Evolutionary conservation across 2,329 filamentous ascomycete species (phyloP).

Genomic region (Beauveria sp.): DNA sequence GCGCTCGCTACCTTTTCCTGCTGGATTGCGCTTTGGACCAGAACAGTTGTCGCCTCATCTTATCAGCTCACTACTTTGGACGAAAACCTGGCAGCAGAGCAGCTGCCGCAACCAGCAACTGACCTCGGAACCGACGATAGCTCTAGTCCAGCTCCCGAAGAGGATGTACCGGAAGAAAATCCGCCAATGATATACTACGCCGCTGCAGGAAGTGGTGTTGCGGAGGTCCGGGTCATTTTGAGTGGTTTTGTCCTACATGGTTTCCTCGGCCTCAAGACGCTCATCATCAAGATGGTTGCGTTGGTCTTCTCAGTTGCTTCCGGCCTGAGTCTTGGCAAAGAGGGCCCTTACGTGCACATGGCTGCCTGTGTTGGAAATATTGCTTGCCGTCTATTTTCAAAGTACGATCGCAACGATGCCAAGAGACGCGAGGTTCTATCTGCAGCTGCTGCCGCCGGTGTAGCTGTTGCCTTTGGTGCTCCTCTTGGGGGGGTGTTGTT

Average conservation of each 20-base stretch:
- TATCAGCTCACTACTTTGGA: slow-evolving; percentile 83
- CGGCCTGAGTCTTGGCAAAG: slow-evolving; percentile 88
- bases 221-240: slow-evolving; percentile 95
- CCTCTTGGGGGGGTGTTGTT: slow-evolving; percentile 84
- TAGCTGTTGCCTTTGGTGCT: slow-evolving; percentile 90
- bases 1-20: slow-evolving; percentile 65
- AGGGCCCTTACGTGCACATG: slow-evolving; percentile 95
- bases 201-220: slow-evolving; percentile 90
- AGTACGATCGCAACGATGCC: slow-evolving; percentile 90
- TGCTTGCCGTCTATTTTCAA: slow-evolving; percentile 82
- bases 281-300: slow-evolving; percentile 76
- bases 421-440: slow-evolving; percentile 93
- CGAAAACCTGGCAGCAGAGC: slow-evolving; percentile 76
- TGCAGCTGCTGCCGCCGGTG: slow-evolving; percentile 82
- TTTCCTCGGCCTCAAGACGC: slow-evolving; percentile 81
- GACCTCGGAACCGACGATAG: slow-evolving; percentile 37
- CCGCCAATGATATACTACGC: slow-evolving; percentile 91
- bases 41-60: slow-evolving; percentile 85
- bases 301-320: slow-evolving; percentile 86
- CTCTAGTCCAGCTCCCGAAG: slow-evolving; percentile 33
- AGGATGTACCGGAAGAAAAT: slow-evolving; percentile 27
- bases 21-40: slow-evolving; percentile 77
- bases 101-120: slow-evolving; percentile 28
- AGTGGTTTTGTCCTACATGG: slow-evolving; percentile 96
- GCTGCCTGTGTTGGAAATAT: slow-evolving; percentile 94